Base-by-base conservation (phyloP, 2,329 filamentous ascomycete genomes). In the Blastomyces emzantsi region DNA sequence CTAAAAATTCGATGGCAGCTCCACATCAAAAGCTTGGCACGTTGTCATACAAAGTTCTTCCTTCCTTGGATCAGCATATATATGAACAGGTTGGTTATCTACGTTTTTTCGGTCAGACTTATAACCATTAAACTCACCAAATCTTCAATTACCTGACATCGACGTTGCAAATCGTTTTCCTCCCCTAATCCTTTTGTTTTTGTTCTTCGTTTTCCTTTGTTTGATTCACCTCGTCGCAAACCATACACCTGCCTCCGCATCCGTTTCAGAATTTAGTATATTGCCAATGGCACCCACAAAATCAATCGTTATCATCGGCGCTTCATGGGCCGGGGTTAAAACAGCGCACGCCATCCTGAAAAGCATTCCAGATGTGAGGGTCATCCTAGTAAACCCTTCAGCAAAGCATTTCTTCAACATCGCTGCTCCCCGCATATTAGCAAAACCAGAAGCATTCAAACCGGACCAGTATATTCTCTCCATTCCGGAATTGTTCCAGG, bases 301-400 rank as follows among this genome's bases (percentile, higher is more conserved):
- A 47, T 49, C 25, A 15, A 36, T 63, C 43, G 43, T 63, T 15
- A 45, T 63, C 25, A n/a, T 63, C 28, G 62, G 62, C 8, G 62
- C 41, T 33, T 63, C 62, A 7, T 63, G 57, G 39, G 57, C 56
- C 7, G 62, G 62, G 17, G 54, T 57, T 9, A 54, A 63, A 49
- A 55, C 51, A 13, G 30, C 57, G 9, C 62, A 63, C 25, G 22
- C 43, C 45, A 55, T 63, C 56, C 62, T 63, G 22, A 63, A 63
- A 25, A 22, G 30, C 15, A 55, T 63, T 54, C 36, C 62, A 13
- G 45, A 47, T 57, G 66, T 73, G 70, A 82, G 82, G 63, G 73
- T 87, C 54, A 79, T 80, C 62, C 74, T 85, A 22, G 76, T 87
- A 67, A 80, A 82, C 63, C 82, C 83, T 3, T 80, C 80, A 17